Conservation (phyloP, 2,329 filamentous ascomycete genomes). For the Stagonosporopsis cucurbitacearum region DNA sequence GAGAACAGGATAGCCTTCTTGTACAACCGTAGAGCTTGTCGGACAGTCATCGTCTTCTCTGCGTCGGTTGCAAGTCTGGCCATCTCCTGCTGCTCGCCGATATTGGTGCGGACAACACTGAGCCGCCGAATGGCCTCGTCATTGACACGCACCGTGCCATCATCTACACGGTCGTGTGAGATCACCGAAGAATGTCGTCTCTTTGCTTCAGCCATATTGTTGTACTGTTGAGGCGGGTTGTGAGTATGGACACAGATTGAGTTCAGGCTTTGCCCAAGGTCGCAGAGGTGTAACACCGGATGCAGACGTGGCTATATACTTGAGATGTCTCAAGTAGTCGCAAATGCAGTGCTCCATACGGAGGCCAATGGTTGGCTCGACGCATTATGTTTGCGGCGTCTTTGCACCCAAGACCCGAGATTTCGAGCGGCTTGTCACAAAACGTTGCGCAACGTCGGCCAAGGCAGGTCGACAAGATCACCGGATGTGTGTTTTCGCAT, state of each 20-base stretch:
- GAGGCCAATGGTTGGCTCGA: slow-evolving; percentile 4
- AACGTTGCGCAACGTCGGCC: neutral
- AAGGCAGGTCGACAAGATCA: slow-evolving; percentile 10
- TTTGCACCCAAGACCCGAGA: neutral
- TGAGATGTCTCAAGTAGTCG: neutral
- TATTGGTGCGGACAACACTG: slow-evolving; percentile 12
- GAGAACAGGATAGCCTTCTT: slow-evolving; percentile 84
- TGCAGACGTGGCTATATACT: slow-evolving; percentile 5
- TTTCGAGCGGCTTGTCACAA: neutral
- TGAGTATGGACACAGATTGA: neutral
- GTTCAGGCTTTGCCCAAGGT: neutral
- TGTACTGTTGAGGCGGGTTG: neutral
- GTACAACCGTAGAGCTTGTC: slow-evolving; percentile 56
- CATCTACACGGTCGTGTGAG: slow-evolving; percentile 5
- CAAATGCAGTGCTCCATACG: neutral
- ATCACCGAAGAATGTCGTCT: slow-evolving; percentile 12
- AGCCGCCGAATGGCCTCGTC: slow-evolving; percentile 18
- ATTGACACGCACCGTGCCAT: slow-evolving; percentile 14
- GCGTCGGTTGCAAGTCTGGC: slow-evolving; percentile 15
- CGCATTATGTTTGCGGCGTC: slow-evolving; percentile 8
- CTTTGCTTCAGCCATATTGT: slow-evolving; percentile 11
- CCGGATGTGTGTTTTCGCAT: neutral
- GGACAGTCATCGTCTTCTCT: slow-evolving; percentile 20
- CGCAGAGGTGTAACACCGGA: neutral
- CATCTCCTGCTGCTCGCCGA: slow-evolving; percentile 17